phyloP scores from a whole-genome alignment of 2,329 filamentous ascomycete species.

The Colletotrichum endophyticum region DNA sequence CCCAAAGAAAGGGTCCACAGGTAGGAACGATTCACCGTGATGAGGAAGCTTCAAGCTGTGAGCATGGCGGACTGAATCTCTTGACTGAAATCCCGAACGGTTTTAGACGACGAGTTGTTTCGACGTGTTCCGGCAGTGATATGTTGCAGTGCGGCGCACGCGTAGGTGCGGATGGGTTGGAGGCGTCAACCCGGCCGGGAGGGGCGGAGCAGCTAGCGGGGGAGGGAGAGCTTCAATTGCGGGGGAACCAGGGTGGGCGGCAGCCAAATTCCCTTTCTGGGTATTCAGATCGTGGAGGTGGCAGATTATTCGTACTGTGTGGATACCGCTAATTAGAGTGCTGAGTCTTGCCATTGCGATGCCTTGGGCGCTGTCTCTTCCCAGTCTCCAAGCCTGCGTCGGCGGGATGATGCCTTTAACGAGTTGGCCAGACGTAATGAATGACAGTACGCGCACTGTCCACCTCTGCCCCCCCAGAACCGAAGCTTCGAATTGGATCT shows the following conservation, averaged over 20 bases:
- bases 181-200: neutral
- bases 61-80: neutral
- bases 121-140: neutral
- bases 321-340: neutral
- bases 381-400: neutral
- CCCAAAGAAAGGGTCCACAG: neutral
- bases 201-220: neutral
- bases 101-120: neutral
- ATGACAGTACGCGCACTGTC: neutral
- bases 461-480: neutral
- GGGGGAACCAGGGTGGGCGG: slow-evolving; percentile 3
- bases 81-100: neutral
- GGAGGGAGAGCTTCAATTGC: neutral
- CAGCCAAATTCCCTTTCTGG: slow-evolving; percentile 21
- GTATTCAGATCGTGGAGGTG: slow-evolving; percentile 19
- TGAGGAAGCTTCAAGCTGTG: neutral
- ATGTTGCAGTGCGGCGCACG: neutral
- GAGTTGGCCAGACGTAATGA: neutral
- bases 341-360: neutral
- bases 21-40: neutral
- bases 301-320: neutral
- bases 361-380: neutral
- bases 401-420: neutral
- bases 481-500: neutral
- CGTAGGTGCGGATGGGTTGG: neutral